Percentiles rank a stretch among this genome's conserved stretches.
These are phyloP conservation scores for Cryomyces minteri DNA, from an alignment of 495 filamentous ascomycete species.

Conservation along the genomic window DNA sequence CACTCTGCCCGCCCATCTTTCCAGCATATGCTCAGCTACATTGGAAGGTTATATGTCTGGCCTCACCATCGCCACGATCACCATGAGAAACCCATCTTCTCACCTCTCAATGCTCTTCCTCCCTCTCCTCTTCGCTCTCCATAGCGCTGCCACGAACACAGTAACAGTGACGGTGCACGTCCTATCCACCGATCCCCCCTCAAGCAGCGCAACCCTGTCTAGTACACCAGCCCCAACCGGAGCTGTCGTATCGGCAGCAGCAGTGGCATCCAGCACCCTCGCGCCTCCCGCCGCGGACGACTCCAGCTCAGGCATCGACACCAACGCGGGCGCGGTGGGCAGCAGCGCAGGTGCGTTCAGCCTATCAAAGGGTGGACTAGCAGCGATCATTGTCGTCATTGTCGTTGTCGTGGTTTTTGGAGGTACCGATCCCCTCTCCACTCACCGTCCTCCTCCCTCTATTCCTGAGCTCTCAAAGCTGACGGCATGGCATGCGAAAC, in stretches of 20 bases:
- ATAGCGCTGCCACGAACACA: neutral
- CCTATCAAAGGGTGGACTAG: conserved; percentile 37
- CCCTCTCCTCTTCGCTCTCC: neutral
- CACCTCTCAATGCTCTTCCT: neutral
- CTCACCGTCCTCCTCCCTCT: neutral
- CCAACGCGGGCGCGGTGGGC: conserved; percentile 35
- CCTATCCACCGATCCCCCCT: neutral
- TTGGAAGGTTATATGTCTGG: too few species aligned
- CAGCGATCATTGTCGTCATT: conserved; percentile 44
- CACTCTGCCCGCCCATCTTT: too few species aligned
- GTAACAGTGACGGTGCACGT: neutral
- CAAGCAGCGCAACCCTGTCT: neutral
- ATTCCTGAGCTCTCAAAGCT: neutral
- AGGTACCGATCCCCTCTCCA: conserved; percentile 12
- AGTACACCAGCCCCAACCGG: neutral
- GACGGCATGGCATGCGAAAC: neutral
- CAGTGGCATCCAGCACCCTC: neutral
- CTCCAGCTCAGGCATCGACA: neutral
- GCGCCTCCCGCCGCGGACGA: neutral
- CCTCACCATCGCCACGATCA: neutral
- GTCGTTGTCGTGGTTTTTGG: conserved; percentile 36
- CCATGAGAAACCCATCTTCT: neutral
- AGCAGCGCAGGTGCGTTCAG: conserved; percentile 26
- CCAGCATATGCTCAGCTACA: too few species aligned
- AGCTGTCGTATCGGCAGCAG: neutral